Conservation (phyloP, 2,329 filamentous ascomycete species). For the Xylogone sp. region DNA sequence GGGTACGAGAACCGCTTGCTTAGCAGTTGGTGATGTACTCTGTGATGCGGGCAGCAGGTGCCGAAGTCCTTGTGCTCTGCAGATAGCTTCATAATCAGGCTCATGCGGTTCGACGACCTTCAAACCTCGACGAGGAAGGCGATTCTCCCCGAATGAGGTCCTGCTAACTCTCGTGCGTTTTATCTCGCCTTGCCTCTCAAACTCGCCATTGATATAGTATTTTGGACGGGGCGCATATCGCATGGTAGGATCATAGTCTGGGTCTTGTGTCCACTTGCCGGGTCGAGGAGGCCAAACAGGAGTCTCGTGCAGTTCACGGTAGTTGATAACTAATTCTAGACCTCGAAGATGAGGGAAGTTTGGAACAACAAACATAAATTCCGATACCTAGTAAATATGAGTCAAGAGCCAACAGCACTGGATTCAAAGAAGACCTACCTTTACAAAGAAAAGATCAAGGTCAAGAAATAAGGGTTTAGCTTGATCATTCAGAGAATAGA, state of each 20-base stretch:
- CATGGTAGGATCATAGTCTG: conserved; percentile 46
- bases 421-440: conserved; percentile 38
- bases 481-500: not conserved
- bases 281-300: conserved; percentile 8
- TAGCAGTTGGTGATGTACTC: conserved; percentile 1
- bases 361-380: conserved; percentile 56
- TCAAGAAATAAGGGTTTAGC: conserved; percentile 35
- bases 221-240: conserved; percentile 54
- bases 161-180: conserved; percentile 44
- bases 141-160: conserved; percentile 50
- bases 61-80: conserved; percentile 52
- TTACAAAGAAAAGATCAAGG: conserved; percentile 64
- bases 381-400: conserved; percentile 45
- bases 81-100: conserved; percentile 52
- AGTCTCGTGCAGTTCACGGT: conserved; percentile 42
- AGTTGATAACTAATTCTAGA: conserved; percentile 52
- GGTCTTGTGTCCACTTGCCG: conserved; percentile 56
- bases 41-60: conserved; percentile 39
- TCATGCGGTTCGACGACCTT: conserved; percentile 51
- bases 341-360: conserved; percentile 55
- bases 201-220: conserved; percentile 53
- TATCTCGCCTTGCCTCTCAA: conserved; percentile 49
- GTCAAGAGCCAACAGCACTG: conserved; percentile 17
- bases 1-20: conserved; percentile 4
- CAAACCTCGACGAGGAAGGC: conserved; percentile 49